Evolutionary conservation across 441 rosid genomes (phyloP).

Genomic region (Syzygium syzygioides): DNA sequence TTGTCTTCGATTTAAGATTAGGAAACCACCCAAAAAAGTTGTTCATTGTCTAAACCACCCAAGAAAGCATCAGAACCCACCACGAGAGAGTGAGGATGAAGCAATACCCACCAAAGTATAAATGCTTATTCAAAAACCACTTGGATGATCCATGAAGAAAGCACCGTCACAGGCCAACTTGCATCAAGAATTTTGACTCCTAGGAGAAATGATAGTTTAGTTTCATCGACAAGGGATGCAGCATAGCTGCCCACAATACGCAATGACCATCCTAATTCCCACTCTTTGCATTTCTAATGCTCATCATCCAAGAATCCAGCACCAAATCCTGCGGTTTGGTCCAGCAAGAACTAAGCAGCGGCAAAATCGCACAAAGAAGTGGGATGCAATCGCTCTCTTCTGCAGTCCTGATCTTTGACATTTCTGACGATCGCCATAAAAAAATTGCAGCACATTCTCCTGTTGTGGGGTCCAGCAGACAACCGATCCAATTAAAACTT

Average conservation of each 20-base stretch:
- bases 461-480: background rate
- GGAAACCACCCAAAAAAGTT: background rate
- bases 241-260: background rate
- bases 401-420: background rate
- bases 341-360: background rate
- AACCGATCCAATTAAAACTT: background rate
- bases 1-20: background rate
- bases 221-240: background rate
- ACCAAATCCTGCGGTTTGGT: background rate
- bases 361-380: background rate
- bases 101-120: background rate
- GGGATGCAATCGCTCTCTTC: background rate
- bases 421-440: background rate
- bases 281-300: background rate
- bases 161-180: background rate
- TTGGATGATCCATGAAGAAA: background rate
- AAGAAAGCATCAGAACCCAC: background rate
- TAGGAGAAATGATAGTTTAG: background rate
- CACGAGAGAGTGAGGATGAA: background rate
- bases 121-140: background rate
- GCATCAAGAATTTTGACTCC: background rate
- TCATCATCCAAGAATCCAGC: background rate
- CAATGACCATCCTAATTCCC: background rate
- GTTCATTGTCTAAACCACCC: background rate
- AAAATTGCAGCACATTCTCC: background rate